Base-by-base conservation (phyloP, 352 stramenopile genomes). In the Halophytophthora polymorphica region DNA sequence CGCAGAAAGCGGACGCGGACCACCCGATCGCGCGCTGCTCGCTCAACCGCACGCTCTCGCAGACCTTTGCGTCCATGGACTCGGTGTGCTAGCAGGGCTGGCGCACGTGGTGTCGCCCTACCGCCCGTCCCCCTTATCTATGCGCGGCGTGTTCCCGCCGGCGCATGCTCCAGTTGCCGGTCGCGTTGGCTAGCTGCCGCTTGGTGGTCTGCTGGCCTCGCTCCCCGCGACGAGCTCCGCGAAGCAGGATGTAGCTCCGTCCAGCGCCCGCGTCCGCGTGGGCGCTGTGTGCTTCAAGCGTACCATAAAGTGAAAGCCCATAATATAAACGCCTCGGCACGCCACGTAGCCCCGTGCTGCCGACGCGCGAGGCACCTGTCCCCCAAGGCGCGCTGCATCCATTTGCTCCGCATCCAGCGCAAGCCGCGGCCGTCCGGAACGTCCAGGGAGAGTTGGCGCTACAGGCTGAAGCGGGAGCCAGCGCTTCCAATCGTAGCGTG, bases 41-140 rank as follows among this genome's bases (percentile, higher is more conserved):
- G 46, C 64, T 90, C 50, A 86, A 88, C 51, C 80, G 79, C 53
- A 87, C 72, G 54, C 61, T 92, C 4, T 90, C 78, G 50, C 64
- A 88, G 50, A 74, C 86, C 53, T 92, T 92, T 33, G 76, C 74
- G 10, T 72, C 78, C 12, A 77, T 83, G 52, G 82, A 92, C 56
- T 89, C 82, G 51, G 77, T 92, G 33, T 92, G 78, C 50, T 88
- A 87, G 56, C 38, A 17, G 2, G 21, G 17, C 28, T 10, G 22
- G 3, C 28, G 17, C 12, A 4, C 19, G 14, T 28, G 7, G 6
- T 15, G 43, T 8, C 15, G 35, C 38, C 35, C 56, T 36, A 54
- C 59, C 43, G 41, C 45, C 21, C 23, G 40, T 50, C 46, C 41
- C 29, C 45, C 36, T 23, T 58, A 56, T 66, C 54, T 69, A 53